Percentiles rank a stretch among this genome's conserved stretches.
Evolutionary conservation across 2,329 filamentous ascomycete species (phyloP).

Genomic region (Acarospora socialis): DNA sequence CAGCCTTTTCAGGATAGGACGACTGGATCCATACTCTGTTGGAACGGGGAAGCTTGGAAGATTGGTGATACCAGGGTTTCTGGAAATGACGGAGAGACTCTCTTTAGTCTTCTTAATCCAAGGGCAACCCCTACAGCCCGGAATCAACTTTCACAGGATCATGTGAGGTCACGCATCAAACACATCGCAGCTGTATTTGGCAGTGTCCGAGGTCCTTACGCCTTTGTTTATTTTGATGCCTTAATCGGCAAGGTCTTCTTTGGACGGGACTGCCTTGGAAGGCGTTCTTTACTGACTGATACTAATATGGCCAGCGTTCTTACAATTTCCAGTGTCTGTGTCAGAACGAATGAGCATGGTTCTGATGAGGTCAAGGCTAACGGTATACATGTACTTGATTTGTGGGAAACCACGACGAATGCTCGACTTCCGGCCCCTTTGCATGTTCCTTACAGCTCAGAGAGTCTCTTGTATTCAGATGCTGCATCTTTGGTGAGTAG

Average conservation of each 20-base stretch:
- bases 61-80: conserved; percentile 41
- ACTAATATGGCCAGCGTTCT: conserved; percentile 37
- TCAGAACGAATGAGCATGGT: conserved; percentile 29
- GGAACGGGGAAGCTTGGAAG: conserved; percentile 95
- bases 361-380: conserved; percentile 79
- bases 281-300: conserved; percentile 59
- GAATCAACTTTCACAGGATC: conserved; percentile 18
- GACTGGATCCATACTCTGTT: conserved; percentile 62
- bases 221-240: conserved; percentile 71
- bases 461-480: too few species aligned
- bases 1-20: conserved; percentile 55
- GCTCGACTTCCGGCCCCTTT: conserved; percentile 12
- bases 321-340: conserved; percentile 57
- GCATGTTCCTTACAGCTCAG: conserved; percentile 27
- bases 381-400: conserved; percentile 57
- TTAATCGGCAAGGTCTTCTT: conserved; percentile 53
- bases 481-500: too few species aligned
- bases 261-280: conserved; percentile 73
- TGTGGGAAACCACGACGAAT: too few species aligned
- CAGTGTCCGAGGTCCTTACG: conserved; percentile 66
- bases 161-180: conserved; percentile 14
- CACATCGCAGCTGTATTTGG: conserved; percentile 41
- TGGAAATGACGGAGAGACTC: conserved; percentile 63
- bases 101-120: conserved; percentile 45
- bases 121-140: conserved; percentile 15